Percentiles rank a stretch among this genome's conserved stretches.
Conservation (phyloP, 208 protist species). For the Cochliopodium minus region DNA sequence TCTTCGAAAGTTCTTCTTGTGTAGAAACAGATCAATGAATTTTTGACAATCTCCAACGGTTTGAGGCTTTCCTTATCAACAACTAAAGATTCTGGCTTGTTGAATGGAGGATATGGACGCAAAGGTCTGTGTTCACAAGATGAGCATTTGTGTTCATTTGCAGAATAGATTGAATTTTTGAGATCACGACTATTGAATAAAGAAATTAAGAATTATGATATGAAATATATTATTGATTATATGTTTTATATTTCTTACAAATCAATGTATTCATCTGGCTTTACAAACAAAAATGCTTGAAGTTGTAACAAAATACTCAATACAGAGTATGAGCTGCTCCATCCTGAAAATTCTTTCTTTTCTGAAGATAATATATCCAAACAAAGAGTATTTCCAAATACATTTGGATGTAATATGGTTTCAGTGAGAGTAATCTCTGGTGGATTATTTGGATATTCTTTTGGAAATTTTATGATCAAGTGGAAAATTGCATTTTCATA, state of each 20-base stretch:
- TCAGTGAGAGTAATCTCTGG: constrained; percentile 13
- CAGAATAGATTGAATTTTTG: not conserved
- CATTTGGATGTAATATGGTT: constrained; percentile 22
- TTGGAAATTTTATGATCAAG: constrained; percentile 24
- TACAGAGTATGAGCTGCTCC: constrained; percentile 22
- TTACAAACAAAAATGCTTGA: constrained; percentile 15
- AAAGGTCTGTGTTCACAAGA: not conserved
- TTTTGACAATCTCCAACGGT: constrained; percentile 1
- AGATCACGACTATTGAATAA: constrained; percentile 7
- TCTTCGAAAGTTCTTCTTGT: constrained; percentile 18
- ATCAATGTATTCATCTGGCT: constrained; percentile 3
- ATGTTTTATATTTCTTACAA: constrained; percentile 17
- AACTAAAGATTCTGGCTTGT: constrained; percentile 1
- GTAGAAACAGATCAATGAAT: constrained; percentile 20
- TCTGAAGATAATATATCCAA: constrained; percentile 18
- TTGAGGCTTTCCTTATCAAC: not conserved
- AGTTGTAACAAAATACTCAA: constrained; percentile 25
- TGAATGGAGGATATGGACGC: constrained; percentile 12
- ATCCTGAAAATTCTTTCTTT: constrained; percentile 8
- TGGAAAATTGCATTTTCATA: constrained; percentile 29
- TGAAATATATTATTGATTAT: not conserved
- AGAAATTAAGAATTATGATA: constrained; percentile 6
- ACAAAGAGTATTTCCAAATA: constrained; percentile 22
- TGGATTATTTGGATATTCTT: constrained; percentile 20
- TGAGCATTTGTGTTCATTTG: constrained; percentile 4